A percentile compares a stretch with the other conserved stretches of the same genome.
Evolutionary conservation across 1,284 basidiomycete species (phyloP).

Genomic region (Leccinum pallidistipes): DNA sequence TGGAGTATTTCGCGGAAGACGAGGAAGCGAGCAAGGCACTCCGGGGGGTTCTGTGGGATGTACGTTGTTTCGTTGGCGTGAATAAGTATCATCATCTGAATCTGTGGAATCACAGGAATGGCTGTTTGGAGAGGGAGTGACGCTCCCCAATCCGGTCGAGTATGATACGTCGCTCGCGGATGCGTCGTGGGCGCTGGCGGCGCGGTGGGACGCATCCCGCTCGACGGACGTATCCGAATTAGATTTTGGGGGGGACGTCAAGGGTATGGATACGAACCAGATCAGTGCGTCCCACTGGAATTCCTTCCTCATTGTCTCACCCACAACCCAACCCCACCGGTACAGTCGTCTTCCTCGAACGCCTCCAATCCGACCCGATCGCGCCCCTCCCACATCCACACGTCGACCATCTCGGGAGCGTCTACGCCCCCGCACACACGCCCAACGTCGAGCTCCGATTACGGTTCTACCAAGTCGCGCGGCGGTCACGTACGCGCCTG

Average conservation of each 20-base stretch:
- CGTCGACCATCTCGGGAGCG: conserved; percentile 51
- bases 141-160: conserved; percentile 78
- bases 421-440: conserved; percentile 55
- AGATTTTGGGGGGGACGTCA: conserved; percentile 58
- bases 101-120: conserved; percentile 51
- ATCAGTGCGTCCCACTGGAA: background rate
- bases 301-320: background rate
- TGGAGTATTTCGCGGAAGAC: conserved; percentile 70
- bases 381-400: conserved; percentile 55
- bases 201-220: conserved; percentile 73
- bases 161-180: conserved; percentile 85
- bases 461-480: conserved; percentile 69
- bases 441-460: conserved; percentile 73
- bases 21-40: conserved; percentile 64
- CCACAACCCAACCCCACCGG: background rate
- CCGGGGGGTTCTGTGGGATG: conserved; percentile 79
- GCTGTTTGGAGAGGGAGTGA: conserved; percentile 81
- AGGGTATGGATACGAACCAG: conserved; percentile 45
- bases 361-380: conserved; percentile 49
- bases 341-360: conserved; percentile 75
- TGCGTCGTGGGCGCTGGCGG: conserved; percentile 70
- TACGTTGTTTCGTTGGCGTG: conserved; percentile 33
- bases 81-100: background rate
- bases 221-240: conserved; percentile 46
- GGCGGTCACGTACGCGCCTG: conserved; percentile 37